Conservation (phyloP, 2,329 filamentous ascomycete species). For the Alternaria longipes region DNA sequence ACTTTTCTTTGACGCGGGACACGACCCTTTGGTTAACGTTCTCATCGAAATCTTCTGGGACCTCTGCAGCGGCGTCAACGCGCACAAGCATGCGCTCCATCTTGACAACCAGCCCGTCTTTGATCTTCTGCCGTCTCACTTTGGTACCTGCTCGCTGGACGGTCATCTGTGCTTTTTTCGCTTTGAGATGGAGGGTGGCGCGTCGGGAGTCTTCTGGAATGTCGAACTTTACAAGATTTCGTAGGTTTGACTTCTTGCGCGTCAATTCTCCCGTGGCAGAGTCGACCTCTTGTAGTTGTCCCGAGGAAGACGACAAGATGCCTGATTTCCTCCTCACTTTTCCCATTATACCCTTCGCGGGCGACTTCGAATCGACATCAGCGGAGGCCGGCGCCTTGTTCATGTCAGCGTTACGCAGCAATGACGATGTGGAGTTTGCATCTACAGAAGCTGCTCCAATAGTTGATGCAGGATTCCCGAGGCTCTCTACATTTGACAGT, state of each 20-base stretch:
- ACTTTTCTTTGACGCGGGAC: conserved; percentile 68
- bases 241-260: conserved; percentile 42
- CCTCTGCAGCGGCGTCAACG: conserved; percentile 63
- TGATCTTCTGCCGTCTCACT: conserved; percentile 53
- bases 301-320: conserved; percentile 26
- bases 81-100: conserved; percentile 74
- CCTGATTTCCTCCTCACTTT: conserved; percentile 42
- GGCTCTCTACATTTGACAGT: conserved; percentile 42
- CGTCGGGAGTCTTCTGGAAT: conserved; percentile 53
- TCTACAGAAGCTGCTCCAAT: conserved; percentile 45
- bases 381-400: conserved; percentile 37
- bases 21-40: conserved; percentile 68
- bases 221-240: conserved; percentile 55
- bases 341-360: conserved; percentile 41
- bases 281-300: conserved; percentile 10
- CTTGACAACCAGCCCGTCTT: conserved; percentile 70
- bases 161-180: conserved; percentile 52
- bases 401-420: conserved; percentile 49
- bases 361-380: conserved; percentile 29
- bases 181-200: conserved; percentile 50
- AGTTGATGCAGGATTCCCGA: conserved; percentile 35
- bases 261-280: conserved; percentile 23
- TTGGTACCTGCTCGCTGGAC: conserved; percentile 46
- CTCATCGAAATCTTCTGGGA: conserved; percentile 70
- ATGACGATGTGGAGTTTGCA: conserved; percentile 48